Evolutionary conservation across 352 stramenopile species (phyloP), one percentile per base, ranked within the genome.

Genomic region (Phytopythium oedochilum): DNA sequence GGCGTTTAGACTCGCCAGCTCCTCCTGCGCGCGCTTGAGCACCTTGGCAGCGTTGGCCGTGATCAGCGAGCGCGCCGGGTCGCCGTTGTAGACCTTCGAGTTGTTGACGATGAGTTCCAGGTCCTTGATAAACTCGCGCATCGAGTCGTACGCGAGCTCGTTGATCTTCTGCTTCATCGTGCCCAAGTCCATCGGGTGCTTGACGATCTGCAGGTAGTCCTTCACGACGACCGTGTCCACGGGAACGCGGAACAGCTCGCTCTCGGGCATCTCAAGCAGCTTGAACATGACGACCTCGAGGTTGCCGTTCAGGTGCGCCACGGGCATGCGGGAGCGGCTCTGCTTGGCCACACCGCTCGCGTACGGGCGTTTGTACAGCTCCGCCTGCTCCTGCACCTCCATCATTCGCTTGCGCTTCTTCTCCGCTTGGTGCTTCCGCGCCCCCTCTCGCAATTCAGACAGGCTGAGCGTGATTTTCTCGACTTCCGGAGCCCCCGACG

Each of bases 91-190:
- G 20, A 81, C 67, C 48, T 83, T 82, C 50, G 84, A 94, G 68
- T 94, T 94, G 64, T 77, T 88, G 29, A 90, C 78, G 32, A 94
- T 89, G n/a, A 92, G 67, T 63, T 94, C 84, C 35, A 94, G 60
- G 47, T 94, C 84, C 57, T 89, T 89, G 47, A 92, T 75, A 35
- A 94, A 94, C n/a, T 89, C 78, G 10, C 82, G 79, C 76, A 91
- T 89, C 51, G 82, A 91, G 54, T 88, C 80, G 64, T 94, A 94
- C 54, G 78, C 61, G 42, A 75, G 70, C 0, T 76, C 64, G 12
- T 77, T 58, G 20, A 88, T 84, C 61, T 94, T 94, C 48, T 65
- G 68, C 43, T 71, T 69, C 64, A 94, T 83, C 18, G 73, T 65
- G 31, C 68, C 74, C 47, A 94, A 60, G 58, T 94, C 84, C 79